phyloP scores from a whole-genome alignment of 306 rosid species.

The Dryas alaskensis region DNA sequence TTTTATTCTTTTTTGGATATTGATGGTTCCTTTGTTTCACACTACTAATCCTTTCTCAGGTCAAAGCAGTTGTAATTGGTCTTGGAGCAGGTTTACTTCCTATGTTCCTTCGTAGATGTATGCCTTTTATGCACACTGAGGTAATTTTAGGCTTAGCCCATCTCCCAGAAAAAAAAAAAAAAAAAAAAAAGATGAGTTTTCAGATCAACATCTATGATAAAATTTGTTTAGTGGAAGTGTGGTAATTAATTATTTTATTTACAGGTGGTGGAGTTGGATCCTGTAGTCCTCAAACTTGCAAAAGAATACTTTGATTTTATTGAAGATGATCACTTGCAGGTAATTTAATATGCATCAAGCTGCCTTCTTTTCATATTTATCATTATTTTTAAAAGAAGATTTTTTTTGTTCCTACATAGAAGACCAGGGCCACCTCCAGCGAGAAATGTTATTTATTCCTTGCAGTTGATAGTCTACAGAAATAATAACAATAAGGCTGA shows the following conservation, averaged over 20 bases:
- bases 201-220: not conserved
- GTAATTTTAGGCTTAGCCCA: constrained; percentile 32
- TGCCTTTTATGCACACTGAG: constrained; percentile 73
- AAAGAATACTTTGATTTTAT: constrained; percentile 59
- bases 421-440: not conserved
- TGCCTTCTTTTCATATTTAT: not conserved
- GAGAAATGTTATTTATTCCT: not conserved
- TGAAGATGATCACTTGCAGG: constrained; percentile 76
- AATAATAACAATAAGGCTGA: not conserved
- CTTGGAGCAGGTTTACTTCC: constrained; percentile 99
- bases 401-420: not conserved
- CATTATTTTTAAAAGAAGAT: not conserved
- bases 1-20: not conserved
- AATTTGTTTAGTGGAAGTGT: not conserved
- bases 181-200: not conserved
- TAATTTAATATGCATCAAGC: constrained; percentile 25
- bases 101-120: constrained; percentile 83
- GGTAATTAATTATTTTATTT: constrained; percentile 16
- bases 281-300: constrained; percentile 64
- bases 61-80: constrained; percentile 72
- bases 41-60: constrained; percentile 52
- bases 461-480: not conserved
- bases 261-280: constrained; percentile 93
- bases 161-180: not conserved
- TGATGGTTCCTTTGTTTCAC: constrained; percentile 8